Evolutionary conservation across 768 basidiomycete genomes (phyloP).

Genomic region (Pleurotus giganteus): DNA sequence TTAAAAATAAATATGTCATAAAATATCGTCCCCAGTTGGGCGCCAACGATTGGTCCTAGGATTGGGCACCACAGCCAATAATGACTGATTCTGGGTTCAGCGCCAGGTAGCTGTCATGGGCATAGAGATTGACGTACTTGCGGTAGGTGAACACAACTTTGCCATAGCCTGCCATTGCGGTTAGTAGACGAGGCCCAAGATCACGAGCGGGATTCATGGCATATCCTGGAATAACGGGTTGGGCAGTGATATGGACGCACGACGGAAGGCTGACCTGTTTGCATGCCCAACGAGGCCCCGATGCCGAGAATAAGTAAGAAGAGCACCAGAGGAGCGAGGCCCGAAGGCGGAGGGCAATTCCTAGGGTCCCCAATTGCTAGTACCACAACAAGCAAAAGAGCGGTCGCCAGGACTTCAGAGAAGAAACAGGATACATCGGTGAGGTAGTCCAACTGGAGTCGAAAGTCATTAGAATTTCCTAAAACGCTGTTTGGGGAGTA

Average conservation of each 20-base stretch:
- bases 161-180: slow-evolving; percentile 75
- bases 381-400: slow-evolving; percentile 52
- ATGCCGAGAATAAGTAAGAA: slow-evolving; percentile 62
- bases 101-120: background rate
- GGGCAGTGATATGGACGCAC: background rate
- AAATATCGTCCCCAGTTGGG: slow-evolving; percentile 46
- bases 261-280: slow-evolving; percentile 40
- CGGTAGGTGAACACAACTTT: slow-evolving; percentile 44
- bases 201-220: slow-evolving; percentile 74
- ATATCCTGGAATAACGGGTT: slow-evolving; percentile 33
- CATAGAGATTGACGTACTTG: slow-evolving; percentile 27
- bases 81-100: slow-evolving; percentile 37
- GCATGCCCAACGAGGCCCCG: slow-evolving; percentile 55
- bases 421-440: slow-evolving; percentile 39
- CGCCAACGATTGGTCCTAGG: slow-evolving; percentile 59
- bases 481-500: background rate
- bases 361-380: slow-evolving; percentile 52
- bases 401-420: slow-evolving; percentile 49
- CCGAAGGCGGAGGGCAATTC: slow-evolving; percentile 45
- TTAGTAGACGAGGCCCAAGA: slow-evolving; percentile 65
- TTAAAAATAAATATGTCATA: slow-evolving; percentile 62
- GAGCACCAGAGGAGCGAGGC: slow-evolving; percentile 52
- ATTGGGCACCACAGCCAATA: slow-evolving; percentile 77
- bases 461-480: background rate
- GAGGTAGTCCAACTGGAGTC: slow-evolving; percentile 35